Conservation (phyloP, 1,284 basidiomycete species). For the Gymnopus androsaceus region DNA sequence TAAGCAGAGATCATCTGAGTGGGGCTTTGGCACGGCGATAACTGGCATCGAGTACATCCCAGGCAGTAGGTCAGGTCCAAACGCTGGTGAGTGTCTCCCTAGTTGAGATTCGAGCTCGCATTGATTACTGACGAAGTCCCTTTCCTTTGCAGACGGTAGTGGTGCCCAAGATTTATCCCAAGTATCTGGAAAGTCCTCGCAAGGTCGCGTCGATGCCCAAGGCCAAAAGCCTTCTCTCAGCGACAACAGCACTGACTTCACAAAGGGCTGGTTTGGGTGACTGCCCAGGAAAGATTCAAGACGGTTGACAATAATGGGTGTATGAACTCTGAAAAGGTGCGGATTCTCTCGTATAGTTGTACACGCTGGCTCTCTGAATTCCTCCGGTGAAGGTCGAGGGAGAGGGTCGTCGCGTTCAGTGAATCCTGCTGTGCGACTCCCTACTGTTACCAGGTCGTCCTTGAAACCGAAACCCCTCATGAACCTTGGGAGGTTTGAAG, state of each 20-base stretch:
- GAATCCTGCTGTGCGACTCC: background rate
- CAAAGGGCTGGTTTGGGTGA: slow-evolving; percentile 24
- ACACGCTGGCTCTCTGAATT: background rate
- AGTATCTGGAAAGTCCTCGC: slow-evolving; percentile 13
- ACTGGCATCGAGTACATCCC: slow-evolving; percentile 43
- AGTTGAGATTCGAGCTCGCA: slow-evolving; percentile 29
- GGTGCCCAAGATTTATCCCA: slow-evolving; percentile 23
- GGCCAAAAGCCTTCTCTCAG: slow-evolving; percentile 42
- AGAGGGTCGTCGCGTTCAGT: background rate
- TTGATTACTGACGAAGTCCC: slow-evolving; percentile 28
- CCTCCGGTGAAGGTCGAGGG: background rate
- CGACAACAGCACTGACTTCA: slow-evolving; percentile 27
- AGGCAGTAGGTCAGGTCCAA: slow-evolving; percentile 36
- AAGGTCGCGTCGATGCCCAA: slow-evolving; percentile 25
- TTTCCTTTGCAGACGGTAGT: background rate
- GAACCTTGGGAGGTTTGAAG: too few species aligned
- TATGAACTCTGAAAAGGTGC: slow-evolving; percentile 32
- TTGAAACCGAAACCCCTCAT: too few species aligned
- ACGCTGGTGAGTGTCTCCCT: slow-evolving; percentile 33
- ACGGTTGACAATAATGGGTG: slow-evolving; percentile 34
- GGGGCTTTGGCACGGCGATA: slow-evolving; percentile 37
- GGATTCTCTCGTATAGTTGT: slow-evolving; percentile 20
- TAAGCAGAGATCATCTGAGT: slow-evolving; percentile 33
- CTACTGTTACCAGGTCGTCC: too few species aligned
- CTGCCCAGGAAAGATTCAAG: slow-evolving; percentile 25